A percentile compares a stretch with the other conserved stretches of the same genome.
Evolutionary conservation across 257 asterid species (phyloP).

Genomic region (Cynanchum wilfordii): DNA sequence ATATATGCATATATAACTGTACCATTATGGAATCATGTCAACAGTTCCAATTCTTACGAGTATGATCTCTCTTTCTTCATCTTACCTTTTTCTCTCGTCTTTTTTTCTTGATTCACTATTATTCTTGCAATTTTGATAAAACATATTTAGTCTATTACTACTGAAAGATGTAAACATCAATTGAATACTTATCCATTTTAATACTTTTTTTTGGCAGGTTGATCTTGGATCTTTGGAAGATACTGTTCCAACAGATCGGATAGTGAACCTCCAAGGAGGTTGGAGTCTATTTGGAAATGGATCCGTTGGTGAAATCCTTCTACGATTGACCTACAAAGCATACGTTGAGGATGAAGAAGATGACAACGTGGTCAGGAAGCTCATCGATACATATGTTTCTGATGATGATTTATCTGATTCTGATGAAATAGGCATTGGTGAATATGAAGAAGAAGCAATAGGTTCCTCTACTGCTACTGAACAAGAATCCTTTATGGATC

Average conservation of each 20-base stretch:
- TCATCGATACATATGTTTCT: slow-evolving; percentile 33
- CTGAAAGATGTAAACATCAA: background rate
- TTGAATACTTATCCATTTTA: background rate
- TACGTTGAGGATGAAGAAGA: slow-evolving; percentile 99
- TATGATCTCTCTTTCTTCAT: background rate
- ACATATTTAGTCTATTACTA: background rate
- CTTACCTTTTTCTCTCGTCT: background rate
- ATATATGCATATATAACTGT: too few species aligned
- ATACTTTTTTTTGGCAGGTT: slow-evolving; percentile 42
- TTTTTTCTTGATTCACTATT: background rate
- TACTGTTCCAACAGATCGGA: slow-evolving; percentile 86
- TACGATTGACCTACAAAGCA: slow-evolving; percentile 92
- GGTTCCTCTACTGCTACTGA: slow-evolving; percentile 35
- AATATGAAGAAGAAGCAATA: slow-evolving; percentile 32
- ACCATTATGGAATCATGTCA: background rate
- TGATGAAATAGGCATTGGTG: slow-evolving; percentile 32
- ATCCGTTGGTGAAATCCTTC: slow-evolving; percentile 75
- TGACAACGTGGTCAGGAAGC: slow-evolving; percentile 39
- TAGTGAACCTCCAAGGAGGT: slow-evolving; percentile 65
- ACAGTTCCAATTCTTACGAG: background rate
- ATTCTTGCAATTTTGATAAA: background rate
- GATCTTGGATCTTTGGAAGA: slow-evolving; percentile 88
- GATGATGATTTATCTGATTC: slow-evolving; percentile 62
- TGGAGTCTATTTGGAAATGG: slow-evolving; percentile 73
- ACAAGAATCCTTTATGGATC: slow-evolving; percentile 77